These are phyloP conservation scores for Podaxis sp. DNA, from an alignment of 768 basidiomycete species.

Conservation along the genomic window DNA sequence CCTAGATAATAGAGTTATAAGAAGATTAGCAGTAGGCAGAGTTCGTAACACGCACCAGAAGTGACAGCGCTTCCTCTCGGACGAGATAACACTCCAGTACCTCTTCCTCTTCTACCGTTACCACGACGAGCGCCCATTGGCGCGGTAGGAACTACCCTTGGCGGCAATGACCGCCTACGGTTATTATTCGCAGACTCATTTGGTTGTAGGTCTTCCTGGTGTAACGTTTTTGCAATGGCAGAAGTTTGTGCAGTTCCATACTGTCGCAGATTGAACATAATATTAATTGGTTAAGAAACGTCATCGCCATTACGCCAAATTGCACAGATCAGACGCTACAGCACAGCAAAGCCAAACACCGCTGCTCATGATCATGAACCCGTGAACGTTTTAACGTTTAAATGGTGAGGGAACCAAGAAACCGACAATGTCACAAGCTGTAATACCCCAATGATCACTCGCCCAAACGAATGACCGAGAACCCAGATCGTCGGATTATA, in stretches of 20 bases:
- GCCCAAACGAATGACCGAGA: too few species aligned
- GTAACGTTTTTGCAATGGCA: neutral
- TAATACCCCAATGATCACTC: too few species aligned
- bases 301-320: neutral
- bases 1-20: neutral
- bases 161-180: neutral
- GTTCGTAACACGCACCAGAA: too few species aligned
- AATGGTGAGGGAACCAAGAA: neutral
- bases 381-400: neutral
- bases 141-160: neutral
- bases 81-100: neutral
- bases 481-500: too few species aligned
- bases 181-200: neutral
- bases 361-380: neutral
- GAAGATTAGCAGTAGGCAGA: too few species aligned
- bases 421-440: too few species aligned
- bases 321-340: neutral
- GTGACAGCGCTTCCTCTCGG: too few species aligned
- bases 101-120: neutral
- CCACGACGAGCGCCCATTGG: neutral
- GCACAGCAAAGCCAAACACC: neutral
- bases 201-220: constrained; percentile 7
- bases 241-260: constrained; percentile 3
- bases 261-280: constrained; percentile 11
- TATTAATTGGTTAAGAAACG: neutral